Conservation (phyloP, 1,139 yeast species). For the Casaregolazyma suthepensis region DNA sequence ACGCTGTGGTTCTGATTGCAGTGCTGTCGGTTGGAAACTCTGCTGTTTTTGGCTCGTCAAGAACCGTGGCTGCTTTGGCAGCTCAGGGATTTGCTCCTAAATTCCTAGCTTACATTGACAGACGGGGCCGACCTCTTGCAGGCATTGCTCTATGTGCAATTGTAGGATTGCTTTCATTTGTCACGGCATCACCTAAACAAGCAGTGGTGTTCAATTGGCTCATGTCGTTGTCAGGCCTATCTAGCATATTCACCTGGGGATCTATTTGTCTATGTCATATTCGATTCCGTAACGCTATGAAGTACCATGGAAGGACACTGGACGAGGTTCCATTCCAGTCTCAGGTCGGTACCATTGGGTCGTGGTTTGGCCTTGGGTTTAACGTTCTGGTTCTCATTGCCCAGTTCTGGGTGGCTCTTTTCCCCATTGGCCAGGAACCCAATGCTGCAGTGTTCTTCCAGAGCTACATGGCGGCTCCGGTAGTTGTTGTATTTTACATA, state of each 20-base stretch:
- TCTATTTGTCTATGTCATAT: conserved; percentile 70
- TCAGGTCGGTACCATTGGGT: conserved; percentile 66
- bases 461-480: conserved; percentile 49
- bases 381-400: conserved; percentile 63
- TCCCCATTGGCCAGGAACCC: conserved; percentile 46
- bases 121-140: conserved; percentile 65
- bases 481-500: conserved; percentile 43
- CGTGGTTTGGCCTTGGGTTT: conserved; percentile 56
- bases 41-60: conserved; percentile 69
- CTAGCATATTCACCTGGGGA: conserved; percentile 77
- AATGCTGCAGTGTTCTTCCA: conserved; percentile 43
- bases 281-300: conserved; percentile 72
- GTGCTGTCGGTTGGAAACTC: conserved; percentile 72
- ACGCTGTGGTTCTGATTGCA: conserved; percentile 66
- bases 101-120: conserved; percentile 65
- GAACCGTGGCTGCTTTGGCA: conserved; percentile 76
- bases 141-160: conserved; percentile 54
- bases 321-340: conserved; percentile 66
- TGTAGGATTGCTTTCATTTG: conserved; percentile 64
- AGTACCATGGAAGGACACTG: conserved; percentile 54
- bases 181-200: conserved; percentile 64
- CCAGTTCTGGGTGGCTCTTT: conserved; percentile 76
- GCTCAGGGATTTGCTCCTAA: conserved; percentile 79
- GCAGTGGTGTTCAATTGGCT: conserved; percentile 72
- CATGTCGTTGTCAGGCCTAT: conserved; percentile 71